Conservation (phyloP, 352 stramenopile species). For the Pythium biforme region DNA sequence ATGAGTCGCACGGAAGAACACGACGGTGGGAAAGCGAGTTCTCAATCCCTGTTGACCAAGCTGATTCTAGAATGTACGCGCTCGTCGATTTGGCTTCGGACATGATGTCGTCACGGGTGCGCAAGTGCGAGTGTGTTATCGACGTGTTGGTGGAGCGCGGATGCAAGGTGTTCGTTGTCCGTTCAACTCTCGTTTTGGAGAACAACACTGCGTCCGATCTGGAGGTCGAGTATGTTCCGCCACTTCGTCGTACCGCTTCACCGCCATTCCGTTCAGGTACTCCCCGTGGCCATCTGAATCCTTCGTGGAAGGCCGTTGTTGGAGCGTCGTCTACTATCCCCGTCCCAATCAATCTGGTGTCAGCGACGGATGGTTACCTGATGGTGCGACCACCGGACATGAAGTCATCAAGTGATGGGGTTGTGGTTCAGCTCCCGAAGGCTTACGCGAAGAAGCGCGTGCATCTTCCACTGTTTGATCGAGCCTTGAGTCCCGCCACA, state of each 20-base stretch:
- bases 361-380: constrained; percentile 67
- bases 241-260: constrained; percentile 41
- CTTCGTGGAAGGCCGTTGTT: constrained; percentile 71
- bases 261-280: constrained; percentile 32
- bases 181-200: constrained; percentile 73
- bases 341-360: constrained; percentile 73
- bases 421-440: constrained; percentile 38
- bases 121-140: constrained; percentile 85
- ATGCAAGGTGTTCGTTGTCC: constrained; percentile 88
- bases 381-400: constrained; percentile 71
- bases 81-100: constrained; percentile 67
- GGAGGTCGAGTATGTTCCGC: constrained; percentile 82
- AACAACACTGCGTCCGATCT: constrained; percentile 84
- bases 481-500: constrained; percentile 12
- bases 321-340: constrained; percentile 57
- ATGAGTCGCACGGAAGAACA: constrained; percentile 1
- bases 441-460: constrained; percentile 78
- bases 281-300: constrained; percentile 39
- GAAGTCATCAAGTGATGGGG: constrained; percentile 28
- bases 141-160: constrained; percentile 82
- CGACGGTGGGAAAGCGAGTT: constrained; percentile 74
- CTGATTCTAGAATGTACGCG: constrained; percentile 81
- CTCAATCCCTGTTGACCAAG: constrained; percentile 78
- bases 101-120: constrained; percentile 37
- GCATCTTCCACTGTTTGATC: constrained; percentile 67